Conservation (phyloP, 2,329 filamentous ascomycete genomes). For the Paramyrothecium roridum region DNA sequence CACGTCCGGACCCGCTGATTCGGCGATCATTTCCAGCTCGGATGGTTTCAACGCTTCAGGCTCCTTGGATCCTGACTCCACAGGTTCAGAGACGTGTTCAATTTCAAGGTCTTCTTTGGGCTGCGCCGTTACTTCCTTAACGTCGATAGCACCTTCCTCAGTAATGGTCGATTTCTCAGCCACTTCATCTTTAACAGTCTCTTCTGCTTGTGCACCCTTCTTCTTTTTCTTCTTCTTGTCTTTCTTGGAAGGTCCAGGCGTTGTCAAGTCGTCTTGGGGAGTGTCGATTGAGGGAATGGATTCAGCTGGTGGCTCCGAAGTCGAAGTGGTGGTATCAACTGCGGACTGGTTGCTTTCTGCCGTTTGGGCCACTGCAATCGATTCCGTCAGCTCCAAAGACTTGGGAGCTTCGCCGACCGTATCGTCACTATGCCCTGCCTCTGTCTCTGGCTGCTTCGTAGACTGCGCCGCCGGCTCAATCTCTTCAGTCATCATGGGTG, state of each 20-base stretch:
- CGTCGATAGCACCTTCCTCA: no score
- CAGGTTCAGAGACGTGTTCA: no score
- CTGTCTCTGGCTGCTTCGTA: background rate
- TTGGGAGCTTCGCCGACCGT: background rate
- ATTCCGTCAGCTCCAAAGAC: background rate
- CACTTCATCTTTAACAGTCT: background rate
- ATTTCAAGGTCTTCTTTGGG: no score
- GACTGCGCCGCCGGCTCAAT: background rate
- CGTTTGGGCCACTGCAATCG: background rate
- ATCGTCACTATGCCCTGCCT: background rate
- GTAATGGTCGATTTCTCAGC: background rate
- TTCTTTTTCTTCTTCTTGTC: slow-evolving; percentile 26
- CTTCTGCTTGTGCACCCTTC: slow-evolving; percentile 10
- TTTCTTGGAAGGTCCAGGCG: slow-evolving; percentile 15
- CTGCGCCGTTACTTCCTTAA: no score
- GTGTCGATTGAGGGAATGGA: no score
- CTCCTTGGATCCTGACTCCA: no score
- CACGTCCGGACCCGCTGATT: background rate
- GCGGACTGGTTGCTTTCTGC: background rate
- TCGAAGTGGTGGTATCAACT: background rate
- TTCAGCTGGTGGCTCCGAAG: background rate
- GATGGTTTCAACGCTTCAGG: no score
- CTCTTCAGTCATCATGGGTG: background rate
- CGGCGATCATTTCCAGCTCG: no score
- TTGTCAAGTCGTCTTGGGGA: slow-evolving; percentile 3